Base-by-base conservation (phyloP, 2,329 filamentous ascomycete genomes). In the Truncatella angustata region DNA sequence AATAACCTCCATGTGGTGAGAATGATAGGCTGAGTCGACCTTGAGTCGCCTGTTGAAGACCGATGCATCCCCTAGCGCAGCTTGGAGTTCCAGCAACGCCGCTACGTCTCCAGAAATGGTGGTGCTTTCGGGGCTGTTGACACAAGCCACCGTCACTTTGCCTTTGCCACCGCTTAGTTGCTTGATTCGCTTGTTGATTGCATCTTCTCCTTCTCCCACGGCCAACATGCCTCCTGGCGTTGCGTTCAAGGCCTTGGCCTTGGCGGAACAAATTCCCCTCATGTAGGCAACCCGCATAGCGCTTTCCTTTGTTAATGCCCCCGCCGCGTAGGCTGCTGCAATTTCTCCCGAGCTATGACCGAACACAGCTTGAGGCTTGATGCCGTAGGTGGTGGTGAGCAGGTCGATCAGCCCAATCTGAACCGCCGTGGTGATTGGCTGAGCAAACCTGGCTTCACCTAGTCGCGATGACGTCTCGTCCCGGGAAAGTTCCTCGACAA, bases 361-460 rank as follows among this genome's bases (percentile, higher is more conserved):
- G 12, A 60, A 56, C 7, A 72, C 65, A 0, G 60, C 60, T 0
- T 54, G 55, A 10, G 66, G 62, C 2, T 44, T 53, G 32, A 71
- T 60, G 0, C 62, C 63, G 56, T 60, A 65, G 2, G 11, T 40
- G 2, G 57, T 53, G 2, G 57, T 53, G 7, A 76, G 60, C 4
- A 74, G 60, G 5, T 71, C 64, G 0, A 72, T 64, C 5, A 76
- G 53, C 7, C 59, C 69, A 16, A 77, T 63, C 57, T 77, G 74
- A 3, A 77, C 48, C 0, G 72, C 71, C 3, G 70, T 72, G 45
- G 66, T 73, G 4, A 69, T 49, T 2, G 72, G 66, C 51, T 73
- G 70, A 18, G 62, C 61, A 21, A 69, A 53, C 26, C 59, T 55
- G 16, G 61, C 59, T 24, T 66, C 52, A 12, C 58, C 55, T 14